Conservation (phyloP, 371 early-diverging fungal species). For the Mortierella sp. region DNA sequence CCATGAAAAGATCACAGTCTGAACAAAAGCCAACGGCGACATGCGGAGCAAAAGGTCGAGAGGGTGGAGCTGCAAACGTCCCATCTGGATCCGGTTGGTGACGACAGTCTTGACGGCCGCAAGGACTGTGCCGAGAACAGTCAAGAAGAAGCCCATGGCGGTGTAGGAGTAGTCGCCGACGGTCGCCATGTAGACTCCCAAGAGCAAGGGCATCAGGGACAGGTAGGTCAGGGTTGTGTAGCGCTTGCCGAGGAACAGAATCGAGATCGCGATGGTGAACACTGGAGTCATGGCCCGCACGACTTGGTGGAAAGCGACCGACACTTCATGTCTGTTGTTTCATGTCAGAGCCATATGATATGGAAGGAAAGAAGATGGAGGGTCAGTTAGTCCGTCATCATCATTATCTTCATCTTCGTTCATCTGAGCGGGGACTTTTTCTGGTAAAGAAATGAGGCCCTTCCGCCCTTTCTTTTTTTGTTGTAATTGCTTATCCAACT, state of each 20-base stretch:
- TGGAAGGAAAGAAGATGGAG: background rate
- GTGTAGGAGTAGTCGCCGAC: constrained; percentile 87
- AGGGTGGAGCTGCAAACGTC: constrained; percentile 83
- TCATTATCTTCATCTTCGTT: background rate
- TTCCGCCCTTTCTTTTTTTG: background rate
- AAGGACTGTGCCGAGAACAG: constrained; percentile 85
- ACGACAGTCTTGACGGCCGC: constrained; percentile 89
- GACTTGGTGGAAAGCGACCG: constrained; percentile 87
- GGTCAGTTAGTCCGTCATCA: background rate
- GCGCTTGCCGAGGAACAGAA: constrained; percentile 68
- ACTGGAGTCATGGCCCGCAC: constrained; percentile 91
- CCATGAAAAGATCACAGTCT: constrained; percentile 77
- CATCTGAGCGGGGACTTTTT: background rate
- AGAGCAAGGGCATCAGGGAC: constrained; percentile 77
- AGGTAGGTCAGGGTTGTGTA: constrained; percentile 72
- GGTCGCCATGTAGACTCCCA: constrained; percentile 90
- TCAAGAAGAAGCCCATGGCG: constrained; percentile 79
- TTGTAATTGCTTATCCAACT: background rate
- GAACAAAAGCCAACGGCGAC: constrained; percentile 85
- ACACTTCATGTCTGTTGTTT: constrained; percentile 63
- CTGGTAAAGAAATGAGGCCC: background rate
- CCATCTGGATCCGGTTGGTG: constrained; percentile 87
- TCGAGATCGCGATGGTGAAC: constrained; percentile 80
- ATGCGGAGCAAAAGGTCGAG: constrained; percentile 86
- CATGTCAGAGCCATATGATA: background rate